Evolutionary conservation across 306 rosid species (phyloP), one percentile per base, ranked within the genome.

Genomic region (Rosa chinensis): DNA sequence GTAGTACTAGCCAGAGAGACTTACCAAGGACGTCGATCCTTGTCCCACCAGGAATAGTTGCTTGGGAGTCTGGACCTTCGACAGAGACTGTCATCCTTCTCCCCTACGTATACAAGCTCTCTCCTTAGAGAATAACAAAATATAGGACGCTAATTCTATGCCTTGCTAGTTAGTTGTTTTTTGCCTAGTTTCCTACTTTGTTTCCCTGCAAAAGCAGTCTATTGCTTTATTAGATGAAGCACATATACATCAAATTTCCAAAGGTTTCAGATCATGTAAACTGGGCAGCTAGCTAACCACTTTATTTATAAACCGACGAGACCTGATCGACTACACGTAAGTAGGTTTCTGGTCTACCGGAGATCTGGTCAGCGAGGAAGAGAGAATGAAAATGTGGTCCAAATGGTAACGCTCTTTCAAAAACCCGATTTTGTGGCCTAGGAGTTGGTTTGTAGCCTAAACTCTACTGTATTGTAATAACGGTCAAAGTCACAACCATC

Each of bases 401-500:
- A 8, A 58, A 74, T 58, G 48, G 42, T 55, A 74, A 58, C 3
- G 11, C 69, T 74, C 40, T 74, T 74, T 58, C 6, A 42, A 74
- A 11, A 39, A 40, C 25, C 69, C 40, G 40, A 17, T 39, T 7
- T 74, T 40, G 44, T 20, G 67, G 77, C 62, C 61, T 25, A 28
- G 10, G 55, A 16, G 48, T 16, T 45, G 43, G 44, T 71, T 12
- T 66, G 23, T 9, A 13, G 53, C 53, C 66, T 74, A 56, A 53
- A 35, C 49, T 73, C 66, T 53, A 7, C 11, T 73, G 48, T 11
- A 50, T 32, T 35, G 63, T 11, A 73, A 28, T 6, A 40, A 13
- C 0, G 78, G 70, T 58, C 42, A 75, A 58, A 58, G 25, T 58
- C 78, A 58, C 53, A 58, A 59, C 44, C 61, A 42, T 58, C 78